Base-by-base conservation (phyloP, 305 asterid genomes). In the Nicotiana rustica region DNA sequence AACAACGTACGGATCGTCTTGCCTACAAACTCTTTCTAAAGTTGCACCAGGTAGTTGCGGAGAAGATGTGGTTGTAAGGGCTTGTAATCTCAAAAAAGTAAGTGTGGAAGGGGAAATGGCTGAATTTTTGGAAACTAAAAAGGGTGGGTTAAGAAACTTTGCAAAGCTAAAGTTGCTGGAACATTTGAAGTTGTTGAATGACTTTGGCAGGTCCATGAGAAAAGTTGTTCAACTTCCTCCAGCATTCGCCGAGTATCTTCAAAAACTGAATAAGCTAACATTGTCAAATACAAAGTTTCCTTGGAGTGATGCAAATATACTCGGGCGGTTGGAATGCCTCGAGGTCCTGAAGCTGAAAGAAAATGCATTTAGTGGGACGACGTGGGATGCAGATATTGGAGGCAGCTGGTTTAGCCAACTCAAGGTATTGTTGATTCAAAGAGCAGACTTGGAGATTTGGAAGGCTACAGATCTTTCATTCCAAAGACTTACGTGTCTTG, bases 331-430 rank as follows among this genome's bases (percentile, higher is more conserved):
- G 84, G 90, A 88, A 2, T 83, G 84, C 41, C 90, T 91, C 0
- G 91, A 89, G 82, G 76, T 85, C n/a, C 91, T 91, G 5, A 90
- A 88, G 82, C 6, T 91, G 84, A 90, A 88, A 61, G 89, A 88
- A 52, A 88, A 87, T 80, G 92, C 91, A 2, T 91, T 88, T 78
- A 71, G 18, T 4, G 93, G 95, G 12, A 70, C 79, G 0, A 62
- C 82, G 78, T 91, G 95, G 95, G 66, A 83, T 29, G 82, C 89
- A 4, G 91, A 89, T 36, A 5, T 35, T 0, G 38, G 38, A 0
- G 91, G 90, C 38, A 25, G 29, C 29, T 35, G 41, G 10, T 90
- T 90, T 21, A 86, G 89, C 8, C 67, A 76, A 25, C 85, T 90
- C 21, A 84, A 67, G 38, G 77, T 85, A 60, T 64, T 90, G 78